These are phyloP conservation scores for Talaromyces adpressus DNA, from an alignment of 495 filamentous ascomycete species.

Conservation along the genomic window DNA sequence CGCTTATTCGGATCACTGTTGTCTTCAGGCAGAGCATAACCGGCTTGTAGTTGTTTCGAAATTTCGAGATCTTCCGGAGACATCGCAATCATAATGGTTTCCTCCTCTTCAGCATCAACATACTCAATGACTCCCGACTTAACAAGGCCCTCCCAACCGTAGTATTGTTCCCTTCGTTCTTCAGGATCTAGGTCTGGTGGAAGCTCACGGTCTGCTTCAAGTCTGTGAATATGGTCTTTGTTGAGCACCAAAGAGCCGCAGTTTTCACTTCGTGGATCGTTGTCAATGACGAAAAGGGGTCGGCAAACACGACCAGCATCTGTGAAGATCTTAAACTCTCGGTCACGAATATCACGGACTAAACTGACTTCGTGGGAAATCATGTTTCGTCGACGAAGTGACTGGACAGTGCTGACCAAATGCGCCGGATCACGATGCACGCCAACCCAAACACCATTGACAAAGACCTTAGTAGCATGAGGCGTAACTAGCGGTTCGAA, in stretches of 20 bases:
- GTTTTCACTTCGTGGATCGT: constrained; percentile 58
- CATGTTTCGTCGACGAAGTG: constrained; percentile 67
- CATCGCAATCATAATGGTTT: constrained; percentile 98
- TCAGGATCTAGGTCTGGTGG: constrained; percentile 48
- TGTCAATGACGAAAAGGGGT: constrained; percentile 86
- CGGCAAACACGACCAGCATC: constrained; percentile 92
- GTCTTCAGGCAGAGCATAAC: constrained; percentile 54
- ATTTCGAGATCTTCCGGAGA: constrained; percentile 87
- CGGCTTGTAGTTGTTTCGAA: constrained; percentile 55
- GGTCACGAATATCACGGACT: constrained; percentile 88
- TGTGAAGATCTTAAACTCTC: constrained; percentile 97
- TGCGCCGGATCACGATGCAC: constrained; percentile 71
- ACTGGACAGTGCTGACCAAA: constrained; percentile 67
- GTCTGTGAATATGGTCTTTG: constrained; percentile 65
- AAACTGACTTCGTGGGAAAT: constrained; percentile 88
- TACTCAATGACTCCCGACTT: constrained; percentile 82
- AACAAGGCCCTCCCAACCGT: constrained; percentile 82
- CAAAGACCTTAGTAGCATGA: constrained; percentile 93
- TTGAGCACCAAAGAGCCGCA: constrained; percentile 73
- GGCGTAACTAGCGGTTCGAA: constrained; percentile 85
- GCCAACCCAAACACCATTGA: constrained; percentile 97
- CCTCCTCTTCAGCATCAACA: constrained; percentile 96
- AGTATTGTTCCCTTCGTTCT: constrained; percentile 54
- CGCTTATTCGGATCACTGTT: constrained; percentile 62
- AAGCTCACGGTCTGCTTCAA: constrained; percentile 64